Evolutionary conservation across 2,329 filamentous ascomycete genomes (phyloP).

Genomic region (Colletotrichum costaricense): DNA sequence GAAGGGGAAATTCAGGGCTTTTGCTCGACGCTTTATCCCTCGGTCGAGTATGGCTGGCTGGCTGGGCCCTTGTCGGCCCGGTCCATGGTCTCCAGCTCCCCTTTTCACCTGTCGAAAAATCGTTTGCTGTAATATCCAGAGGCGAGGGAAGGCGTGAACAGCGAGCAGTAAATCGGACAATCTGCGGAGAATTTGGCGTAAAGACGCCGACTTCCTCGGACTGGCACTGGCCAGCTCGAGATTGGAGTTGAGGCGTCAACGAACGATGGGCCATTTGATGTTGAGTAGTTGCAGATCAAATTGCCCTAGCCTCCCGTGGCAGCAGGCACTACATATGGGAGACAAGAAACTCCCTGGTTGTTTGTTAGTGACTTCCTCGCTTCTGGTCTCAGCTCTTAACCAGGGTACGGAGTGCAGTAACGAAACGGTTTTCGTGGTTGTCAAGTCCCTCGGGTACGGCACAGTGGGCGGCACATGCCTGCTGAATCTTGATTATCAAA

Average conservation of each 20-base stretch:
- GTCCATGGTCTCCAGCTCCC: conserved; percentile 14
- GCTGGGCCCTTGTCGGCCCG: conserved; percentile 21
- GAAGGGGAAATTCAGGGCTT: conserved; percentile 25
- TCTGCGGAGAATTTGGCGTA: neutral
- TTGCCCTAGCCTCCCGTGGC: neutral
- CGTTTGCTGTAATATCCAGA: neutral
- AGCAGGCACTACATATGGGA: neutral
- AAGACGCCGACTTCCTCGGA: neutral
- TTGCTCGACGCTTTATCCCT: conserved; percentile 33
- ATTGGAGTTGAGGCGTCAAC: neutral
- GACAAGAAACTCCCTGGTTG: neutral
- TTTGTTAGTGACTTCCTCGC: conserved; percentile 5
- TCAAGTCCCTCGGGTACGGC: conserved; percentile 1
- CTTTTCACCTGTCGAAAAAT: neutral
- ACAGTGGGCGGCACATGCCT: neutral
- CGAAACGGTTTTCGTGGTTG: neutral
- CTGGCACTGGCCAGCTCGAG: neutral
- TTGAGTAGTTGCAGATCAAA: neutral
- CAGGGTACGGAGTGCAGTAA: no score
- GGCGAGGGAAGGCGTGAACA: neutral
- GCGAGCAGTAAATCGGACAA: neutral
- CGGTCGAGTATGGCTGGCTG: conserved; percentile 5
- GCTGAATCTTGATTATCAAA: neutral
- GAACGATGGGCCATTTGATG: neutral
- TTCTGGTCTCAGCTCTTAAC: conserved; percentile 10